phyloP scores from a whole-genome alignment of 352 stramenopile species.

The Phytophthora boehmeriae region DNA sequence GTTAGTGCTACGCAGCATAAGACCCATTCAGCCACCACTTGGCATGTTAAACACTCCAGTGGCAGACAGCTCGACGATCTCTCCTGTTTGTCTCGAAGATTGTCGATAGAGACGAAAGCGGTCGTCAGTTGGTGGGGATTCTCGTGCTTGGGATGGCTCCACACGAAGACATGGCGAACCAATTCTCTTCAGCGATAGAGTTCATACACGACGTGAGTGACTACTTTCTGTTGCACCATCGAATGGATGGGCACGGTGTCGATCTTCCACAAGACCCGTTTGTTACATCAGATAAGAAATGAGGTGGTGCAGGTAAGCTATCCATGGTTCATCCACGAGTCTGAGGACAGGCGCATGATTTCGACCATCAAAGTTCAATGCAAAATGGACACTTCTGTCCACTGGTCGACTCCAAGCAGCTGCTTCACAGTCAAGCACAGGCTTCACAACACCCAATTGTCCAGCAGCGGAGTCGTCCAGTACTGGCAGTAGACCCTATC shows the following conservation, averaged over 20 bases:
- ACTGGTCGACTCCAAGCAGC: too few species aligned
- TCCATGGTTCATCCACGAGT: too few species aligned
- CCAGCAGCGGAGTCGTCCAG: too few species aligned
- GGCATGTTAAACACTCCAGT: conserved; percentile 36
- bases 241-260: neutral
- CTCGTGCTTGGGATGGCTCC: conserved; percentile 29
- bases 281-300: too few species aligned
- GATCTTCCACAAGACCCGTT: too few species aligned
- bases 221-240: conserved; percentile 36
- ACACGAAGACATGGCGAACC: conserved; percentile 13
- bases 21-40: too few species aligned
- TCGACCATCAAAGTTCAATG: neutral
- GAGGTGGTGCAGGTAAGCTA: too few species aligned
- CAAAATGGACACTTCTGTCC: neutral
- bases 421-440: too few species aligned
- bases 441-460: too few species aligned
- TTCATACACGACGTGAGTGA: conserved; percentile 34
- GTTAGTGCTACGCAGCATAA: conserved; percentile 21
- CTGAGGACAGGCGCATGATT: too few species aligned
- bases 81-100: conserved; percentile 34
- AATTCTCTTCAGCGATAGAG: conserved; percentile 8
- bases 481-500: too few species aligned
- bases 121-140: conserved; percentile 12
- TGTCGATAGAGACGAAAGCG: conserved; percentile 19
- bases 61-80: conserved; percentile 25